These are phyloP conservation scores for Meira nashicola DNA, from an alignment of 1,284 basidiomycete species.

Conservation along the genomic window DNA sequence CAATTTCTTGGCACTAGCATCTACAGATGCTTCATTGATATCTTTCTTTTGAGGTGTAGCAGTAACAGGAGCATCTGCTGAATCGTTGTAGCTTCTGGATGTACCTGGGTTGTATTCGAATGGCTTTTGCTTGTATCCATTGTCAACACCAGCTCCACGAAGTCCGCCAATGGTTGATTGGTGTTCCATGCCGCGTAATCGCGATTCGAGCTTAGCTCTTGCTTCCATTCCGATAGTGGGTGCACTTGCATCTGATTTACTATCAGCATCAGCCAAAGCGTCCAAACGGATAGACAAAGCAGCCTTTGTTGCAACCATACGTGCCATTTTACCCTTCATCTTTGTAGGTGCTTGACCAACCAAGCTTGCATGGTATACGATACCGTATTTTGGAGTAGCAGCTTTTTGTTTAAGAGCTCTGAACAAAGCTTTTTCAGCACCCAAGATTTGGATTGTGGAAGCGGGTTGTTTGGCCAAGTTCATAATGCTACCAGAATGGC, in stretches of 20 bases:
- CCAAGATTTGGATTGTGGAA: conserved; percentile 94
- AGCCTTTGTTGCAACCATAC: conserved; percentile 91
- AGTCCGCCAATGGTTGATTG: conserved; percentile 31
- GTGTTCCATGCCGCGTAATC: conserved; percentile 76
- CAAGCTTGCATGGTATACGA: conserved; percentile 83
- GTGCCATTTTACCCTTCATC: conserved; percentile 99
- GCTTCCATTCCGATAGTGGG: conserved; percentile 80
- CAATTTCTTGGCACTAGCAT: conserved; percentile 55
- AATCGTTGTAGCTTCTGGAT: conserved; percentile 45
- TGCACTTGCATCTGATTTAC: conserved; percentile 77
- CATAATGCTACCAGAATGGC: conserved; percentile 93
- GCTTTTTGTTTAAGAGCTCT: conserved; percentile 97
- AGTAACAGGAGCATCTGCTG: conserved; percentile 33
- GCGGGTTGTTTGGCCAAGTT: conserved; percentile 98
- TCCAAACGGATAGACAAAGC: conserved; percentile 94
- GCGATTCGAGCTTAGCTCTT: conserved; percentile 89
- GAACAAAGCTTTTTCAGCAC: conserved; percentile 97
- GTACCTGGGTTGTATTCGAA: conserved; percentile 37
- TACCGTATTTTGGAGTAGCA: conserved; percentile 95
- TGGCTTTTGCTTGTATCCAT: conserved; percentile 47
- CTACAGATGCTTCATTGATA: conserved; percentile 59
- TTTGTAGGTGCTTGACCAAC: conserved; percentile 97
- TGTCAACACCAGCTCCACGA: conserved; percentile 29
- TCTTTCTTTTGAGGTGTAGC: conserved; percentile 55
- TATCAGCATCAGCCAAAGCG: conserved; percentile 85